Percentiles rank a stretch among this genome's conserved stretches.
phyloP scores from a whole-genome alignment of 352 stramenopile genomes.

The Globisporangium viniferum region DNA sequence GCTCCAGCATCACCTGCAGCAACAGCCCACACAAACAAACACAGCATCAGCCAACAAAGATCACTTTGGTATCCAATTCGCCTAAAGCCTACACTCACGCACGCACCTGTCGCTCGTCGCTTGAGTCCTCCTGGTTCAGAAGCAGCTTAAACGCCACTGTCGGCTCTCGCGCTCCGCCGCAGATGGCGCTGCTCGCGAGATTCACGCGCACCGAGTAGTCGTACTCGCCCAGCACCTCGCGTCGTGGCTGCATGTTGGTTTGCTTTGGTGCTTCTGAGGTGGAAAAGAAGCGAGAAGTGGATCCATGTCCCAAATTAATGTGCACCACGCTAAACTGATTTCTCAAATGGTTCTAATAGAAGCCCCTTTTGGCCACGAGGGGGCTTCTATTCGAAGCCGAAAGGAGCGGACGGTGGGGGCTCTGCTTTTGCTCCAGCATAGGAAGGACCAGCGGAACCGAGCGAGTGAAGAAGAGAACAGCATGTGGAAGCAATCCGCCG shows the following conservation, averaged over 20 bases:
- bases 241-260: slow-evolving; percentile 12
- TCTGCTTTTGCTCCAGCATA: neutral
- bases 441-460: slow-evolving; percentile 22
- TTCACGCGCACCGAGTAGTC: slow-evolving; percentile 74
- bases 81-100: neutral
- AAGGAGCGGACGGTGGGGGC: slow-evolving; percentile 9
- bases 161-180: slow-evolving; percentile 30
- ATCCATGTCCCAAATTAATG: neutral
- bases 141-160: slow-evolving; percentile 58
- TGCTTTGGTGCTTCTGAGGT: neutral
- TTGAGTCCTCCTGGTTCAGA: slow-evolving; percentile 21
- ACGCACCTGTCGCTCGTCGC: slow-evolving; percentile 34
- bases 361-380: neutral
- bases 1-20: slow-evolving; percentile 45
- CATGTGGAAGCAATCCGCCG: slow-evolving; percentile 66
- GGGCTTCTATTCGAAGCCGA: neutral
- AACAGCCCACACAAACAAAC: neutral
- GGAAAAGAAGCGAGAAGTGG: neutral
- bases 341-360: neutral
- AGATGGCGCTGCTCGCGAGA: slow-evolving; percentile 58
- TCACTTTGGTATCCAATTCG: neutral
- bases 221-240: slow-evolving; percentile 47
- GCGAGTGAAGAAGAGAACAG: slow-evolving; percentile 23
- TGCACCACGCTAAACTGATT: neutral
- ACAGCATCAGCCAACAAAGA: neutral